Percentiles rank a stretch among this genome's conserved stretches.
Evolutionary conservation across 305 asterid genomes (phyloP).

Genomic region (Fraxinus ornus): DNA sequence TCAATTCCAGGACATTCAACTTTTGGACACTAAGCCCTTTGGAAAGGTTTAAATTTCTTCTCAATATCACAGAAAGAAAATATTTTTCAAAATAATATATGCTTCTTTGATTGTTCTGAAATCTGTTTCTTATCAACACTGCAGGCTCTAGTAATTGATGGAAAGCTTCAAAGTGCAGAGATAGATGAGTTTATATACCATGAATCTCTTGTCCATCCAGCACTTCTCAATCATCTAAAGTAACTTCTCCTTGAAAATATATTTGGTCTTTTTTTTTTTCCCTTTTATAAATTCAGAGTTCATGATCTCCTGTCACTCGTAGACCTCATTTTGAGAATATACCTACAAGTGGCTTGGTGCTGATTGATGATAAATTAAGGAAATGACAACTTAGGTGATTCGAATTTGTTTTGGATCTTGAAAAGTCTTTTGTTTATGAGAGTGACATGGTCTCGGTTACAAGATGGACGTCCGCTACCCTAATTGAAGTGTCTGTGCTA

Average conservation of each 20-base stretch:
- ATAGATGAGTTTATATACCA: conserved; percentile 92
- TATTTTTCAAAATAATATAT: neutral
- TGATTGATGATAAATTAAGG: neutral
- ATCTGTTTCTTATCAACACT: neutral
- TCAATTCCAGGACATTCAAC: conserved; percentile 89
- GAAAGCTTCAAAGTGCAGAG: conserved; percentile 96
- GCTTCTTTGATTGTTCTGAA: neutral
- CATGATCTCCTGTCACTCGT: neutral
- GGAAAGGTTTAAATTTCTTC: conserved; percentile 54
- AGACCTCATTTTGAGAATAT: neutral
- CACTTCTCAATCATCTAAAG: conserved; percentile 72
- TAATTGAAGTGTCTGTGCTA: too few relatives aligned
- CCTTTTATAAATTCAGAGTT: neutral
- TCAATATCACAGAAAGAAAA: too few relatives aligned
- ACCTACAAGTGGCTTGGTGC: neutral
- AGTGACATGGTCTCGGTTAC: too few relatives aligned
- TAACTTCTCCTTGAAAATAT: conserved; percentile 17
- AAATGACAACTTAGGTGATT: neutral
- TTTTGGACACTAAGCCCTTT: conserved; percentile 91
- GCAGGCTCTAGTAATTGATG: conserved; percentile 92
- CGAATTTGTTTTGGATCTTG: neutral
- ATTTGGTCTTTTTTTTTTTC: neutral
- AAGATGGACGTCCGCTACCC: too few relatives aligned
- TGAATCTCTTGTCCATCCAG: conserved; percentile 90
- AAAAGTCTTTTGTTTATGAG: too few relatives aligned